Evolutionary conservation across 2,329 filamentous ascomycete species (phyloP).

Genomic region (Beauveria australis): DNA sequence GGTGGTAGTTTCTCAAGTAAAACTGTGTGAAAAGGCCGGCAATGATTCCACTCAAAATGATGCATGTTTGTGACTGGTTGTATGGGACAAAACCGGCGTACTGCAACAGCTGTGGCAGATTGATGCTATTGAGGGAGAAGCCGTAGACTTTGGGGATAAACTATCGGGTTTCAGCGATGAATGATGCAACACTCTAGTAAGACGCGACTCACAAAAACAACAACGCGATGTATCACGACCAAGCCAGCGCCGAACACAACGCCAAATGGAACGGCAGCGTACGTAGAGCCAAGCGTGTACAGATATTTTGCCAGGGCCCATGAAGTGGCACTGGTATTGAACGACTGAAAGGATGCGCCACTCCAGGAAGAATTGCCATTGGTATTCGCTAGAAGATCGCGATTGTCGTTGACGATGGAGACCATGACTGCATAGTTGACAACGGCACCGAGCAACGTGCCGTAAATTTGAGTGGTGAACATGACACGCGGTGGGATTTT

Average conservation of each 20-base stretch:
- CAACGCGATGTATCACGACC: constrained; percentile 35
- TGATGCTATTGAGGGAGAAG: constrained; percentile 36
- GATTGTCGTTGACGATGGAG: constrained; percentile 40
- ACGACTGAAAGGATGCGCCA: constrained; percentile 41
- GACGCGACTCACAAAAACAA: constrained; percentile 28
- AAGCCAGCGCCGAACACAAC: constrained; percentile 37
- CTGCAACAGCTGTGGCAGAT: constrained; percentile 46
- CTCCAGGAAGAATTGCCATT: constrained; percentile 45
- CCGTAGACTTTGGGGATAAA: constrained; percentile 37
- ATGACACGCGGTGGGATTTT: constrained; percentile 48
- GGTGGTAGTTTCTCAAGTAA: constrained; percentile 44
- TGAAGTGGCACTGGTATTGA: constrained; percentile 38
- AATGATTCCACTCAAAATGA: constrained; percentile 38
- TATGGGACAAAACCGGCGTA: constrained; percentile 47
- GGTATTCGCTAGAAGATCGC: constrained; percentile 35
- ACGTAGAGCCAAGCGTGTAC: constrained; percentile 36
- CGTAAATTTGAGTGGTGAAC: constrained; percentile 49
- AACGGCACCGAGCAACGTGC: constrained; percentile 44
- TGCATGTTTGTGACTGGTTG: constrained; percentile 47
- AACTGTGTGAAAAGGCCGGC: constrained; percentile 42
- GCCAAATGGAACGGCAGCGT: constrained; percentile 42
- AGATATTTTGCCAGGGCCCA: constrained; percentile 47
- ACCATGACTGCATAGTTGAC: constrained; percentile 50
- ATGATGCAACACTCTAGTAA: too few species aligned
- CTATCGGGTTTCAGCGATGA: constrained; percentile 18